These are phyloP conservation scores for Solioccasus polychromus DNA, from an alignment of 768 basidiomycete species.

Conservation along the genomic window DNA sequence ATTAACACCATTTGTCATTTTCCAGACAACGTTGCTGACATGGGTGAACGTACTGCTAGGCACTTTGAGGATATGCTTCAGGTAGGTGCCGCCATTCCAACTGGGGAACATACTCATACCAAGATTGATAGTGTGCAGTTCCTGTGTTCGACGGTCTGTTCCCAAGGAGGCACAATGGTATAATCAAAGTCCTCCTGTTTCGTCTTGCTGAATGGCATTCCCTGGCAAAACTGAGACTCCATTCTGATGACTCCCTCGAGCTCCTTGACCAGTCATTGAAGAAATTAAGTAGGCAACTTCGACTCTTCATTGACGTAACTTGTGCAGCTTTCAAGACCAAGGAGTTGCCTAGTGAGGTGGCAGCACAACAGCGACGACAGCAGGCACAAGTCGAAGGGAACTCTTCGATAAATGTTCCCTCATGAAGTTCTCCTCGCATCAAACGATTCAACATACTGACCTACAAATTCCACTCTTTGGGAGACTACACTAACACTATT, in stretches of 20 bases:
- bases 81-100: neutral
- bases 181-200: conserved; percentile 21
- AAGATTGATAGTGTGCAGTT: conserved; percentile 28
- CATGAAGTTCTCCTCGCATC: too few relatives aligned
- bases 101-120: neutral
- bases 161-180: conserved; percentile 18
- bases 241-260: conserved; percentile 30
- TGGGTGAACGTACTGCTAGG: conserved; percentile 30
- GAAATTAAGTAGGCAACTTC: neutral
- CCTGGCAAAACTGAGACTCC: conserved; percentile 19
- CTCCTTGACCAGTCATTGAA: neutral
- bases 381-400: too few relatives aligned
- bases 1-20: conserved; percentile 36
- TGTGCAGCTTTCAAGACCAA: neutral
- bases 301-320: neutral
- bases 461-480: neutral
- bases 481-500: neutral
- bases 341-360: neutral
- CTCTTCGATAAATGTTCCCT: too few relatives aligned
- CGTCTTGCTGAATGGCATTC: conserved; percentile 12
- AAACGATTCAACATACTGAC: neutral
- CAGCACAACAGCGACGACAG: neutral
- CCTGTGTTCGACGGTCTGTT: conserved; percentile 40
- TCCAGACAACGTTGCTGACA: conserved; percentile 33
- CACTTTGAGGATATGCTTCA: conserved; percentile 13